Conservation (phyloP, 768 basidiomycete genomes). For the Amanita phalloides region DNA sequence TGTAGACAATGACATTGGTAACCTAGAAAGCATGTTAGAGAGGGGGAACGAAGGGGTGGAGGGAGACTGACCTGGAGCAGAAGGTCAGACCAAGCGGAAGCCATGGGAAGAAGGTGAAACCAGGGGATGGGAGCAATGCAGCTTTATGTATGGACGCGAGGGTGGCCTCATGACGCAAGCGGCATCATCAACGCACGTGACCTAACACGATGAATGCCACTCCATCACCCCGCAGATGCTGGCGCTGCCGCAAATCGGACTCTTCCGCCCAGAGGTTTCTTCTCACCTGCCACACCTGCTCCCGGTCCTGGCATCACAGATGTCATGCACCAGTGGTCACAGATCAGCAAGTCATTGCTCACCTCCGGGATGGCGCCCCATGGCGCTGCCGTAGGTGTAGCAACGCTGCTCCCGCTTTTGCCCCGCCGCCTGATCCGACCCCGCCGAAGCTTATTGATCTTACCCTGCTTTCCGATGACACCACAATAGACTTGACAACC, state of each 20-base stretch:
- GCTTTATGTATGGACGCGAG: conserved; percentile 1
- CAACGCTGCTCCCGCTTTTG: not conserved
- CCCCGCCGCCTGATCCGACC: not conserved
- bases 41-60: not conserved
- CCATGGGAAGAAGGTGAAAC: conserved; percentile 21
- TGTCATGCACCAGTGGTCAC: conserved; percentile 24
- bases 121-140: not conserved
- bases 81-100: conserved; percentile 67
- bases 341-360: conserved; percentile 20
- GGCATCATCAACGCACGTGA: conserved; percentile 6
- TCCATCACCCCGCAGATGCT: conserved; percentile 5
- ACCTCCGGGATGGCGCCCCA: conserved; percentile 13
- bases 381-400: conserved; percentile 3
- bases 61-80: conserved; percentile 51
- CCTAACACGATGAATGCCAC: not conserved
- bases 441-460: conserved; percentile 1
- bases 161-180: conserved; percentile 2
- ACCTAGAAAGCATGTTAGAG: conserved; percentile 27
- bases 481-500: not conserved
- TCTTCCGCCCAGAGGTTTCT: conserved; percentile 20
- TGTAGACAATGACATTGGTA: conserved; percentile 73
- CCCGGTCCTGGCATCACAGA: conserved; percentile 24
- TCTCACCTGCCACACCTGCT: conserved; percentile 21
- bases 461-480: not conserved
- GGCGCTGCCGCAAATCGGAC: conserved; percentile 14